Evolutionary conservation across 176 grass and related monocot species (phyloP), one percentile per base, ranked within the genome.

Genomic region (Poa pratensis): DNA sequence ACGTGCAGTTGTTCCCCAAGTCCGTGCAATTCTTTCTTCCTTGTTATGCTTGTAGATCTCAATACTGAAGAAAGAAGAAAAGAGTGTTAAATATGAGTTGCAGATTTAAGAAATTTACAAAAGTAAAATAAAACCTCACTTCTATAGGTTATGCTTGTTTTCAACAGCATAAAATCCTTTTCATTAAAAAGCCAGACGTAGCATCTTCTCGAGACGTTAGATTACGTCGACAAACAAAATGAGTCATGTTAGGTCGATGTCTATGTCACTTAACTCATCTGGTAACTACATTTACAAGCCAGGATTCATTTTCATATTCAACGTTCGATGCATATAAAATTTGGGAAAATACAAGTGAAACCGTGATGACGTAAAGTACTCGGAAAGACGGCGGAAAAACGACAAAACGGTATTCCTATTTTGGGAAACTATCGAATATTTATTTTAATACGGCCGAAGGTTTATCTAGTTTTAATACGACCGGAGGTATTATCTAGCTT

Each of bases 1-100:
- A 51, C 76, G 66, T 30, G 91, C 91, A 86, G 86, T 92, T 75
- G 96, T 99, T 65, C 96, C 96, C 96, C 96, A 99, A 78, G 93
- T 96, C 83, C 96, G 79, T 73, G 96, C 96, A 82, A 96, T 94
- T 85, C 93, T 86, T 99, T 99, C 96, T 96, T 99, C 96, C 80
- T 99, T 99, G 40, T 99, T 99, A 69, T 96, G 93, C 52, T 91
- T 99, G 92, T 99, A 99, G 53, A 99, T 99, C 86, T 99, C 93
- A 82, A 99, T 99, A 86, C 96, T 99, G 91, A 88, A 63, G 75
- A 76, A 65, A 80, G 24, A 42, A 35, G 16, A 45, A 59, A 51
- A 35, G 5, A 12, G 35, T 76, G 76, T 90, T 43, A 90, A 76
- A 17, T 4, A 43, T 16, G 51, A 20, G 66, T n/a, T 22, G 54